A percentile compares a stretch with the other conserved stretches of the same genome.
Evolutionary conservation across 2,329 filamentous ascomycete species (phyloP).

Genomic region (Didymella exigua): DNA sequence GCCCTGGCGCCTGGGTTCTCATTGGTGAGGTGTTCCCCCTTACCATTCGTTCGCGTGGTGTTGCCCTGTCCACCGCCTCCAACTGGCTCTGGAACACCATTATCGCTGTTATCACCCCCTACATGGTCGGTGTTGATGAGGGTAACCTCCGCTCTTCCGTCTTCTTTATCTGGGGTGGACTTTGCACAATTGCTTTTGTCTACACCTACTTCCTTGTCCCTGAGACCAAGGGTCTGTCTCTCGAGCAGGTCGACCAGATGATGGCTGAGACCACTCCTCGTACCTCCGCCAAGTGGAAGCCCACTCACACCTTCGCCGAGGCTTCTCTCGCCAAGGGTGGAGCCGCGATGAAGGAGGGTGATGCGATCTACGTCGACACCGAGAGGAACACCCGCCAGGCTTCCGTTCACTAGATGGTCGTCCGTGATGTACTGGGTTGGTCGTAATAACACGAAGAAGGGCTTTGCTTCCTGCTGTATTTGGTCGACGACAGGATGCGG

Average conservation of each 20-base stretch:
- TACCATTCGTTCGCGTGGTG: constrained; percentile 50
- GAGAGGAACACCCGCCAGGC: constrained; percentile 13
- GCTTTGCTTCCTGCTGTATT: neutral
- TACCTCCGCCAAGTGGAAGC: constrained; percentile 75
- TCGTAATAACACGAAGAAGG: neutral
- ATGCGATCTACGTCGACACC: constrained; percentile 7
- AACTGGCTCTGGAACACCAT: constrained; percentile 57
- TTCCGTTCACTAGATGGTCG: constrained; percentile 9
- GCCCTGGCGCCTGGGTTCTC: constrained; percentile 69
- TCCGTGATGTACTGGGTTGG: neutral
- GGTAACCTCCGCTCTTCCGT: constrained; percentile 64
- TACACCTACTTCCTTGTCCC: constrained; percentile 67
- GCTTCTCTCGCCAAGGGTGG: constrained; percentile 49
- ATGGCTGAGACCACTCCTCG: constrained; percentile 79
- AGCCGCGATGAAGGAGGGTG: constrained; percentile 6
- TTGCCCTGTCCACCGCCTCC: constrained; percentile 56
- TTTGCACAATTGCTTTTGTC: constrained; percentile 63
- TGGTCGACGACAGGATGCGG: neutral
- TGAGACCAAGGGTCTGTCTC: constrained; percentile 74
- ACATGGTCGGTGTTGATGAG: constrained; percentile 58
- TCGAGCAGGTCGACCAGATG: constrained; percentile 70
- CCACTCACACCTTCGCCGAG: constrained; percentile 67
- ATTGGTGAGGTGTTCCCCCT: constrained; percentile 45
- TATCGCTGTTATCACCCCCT: constrained; percentile 60
- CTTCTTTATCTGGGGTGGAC: constrained; percentile 58